Conservation (phyloP, 73 alveolate genomes). For the Diophrys sp. region DNA sequence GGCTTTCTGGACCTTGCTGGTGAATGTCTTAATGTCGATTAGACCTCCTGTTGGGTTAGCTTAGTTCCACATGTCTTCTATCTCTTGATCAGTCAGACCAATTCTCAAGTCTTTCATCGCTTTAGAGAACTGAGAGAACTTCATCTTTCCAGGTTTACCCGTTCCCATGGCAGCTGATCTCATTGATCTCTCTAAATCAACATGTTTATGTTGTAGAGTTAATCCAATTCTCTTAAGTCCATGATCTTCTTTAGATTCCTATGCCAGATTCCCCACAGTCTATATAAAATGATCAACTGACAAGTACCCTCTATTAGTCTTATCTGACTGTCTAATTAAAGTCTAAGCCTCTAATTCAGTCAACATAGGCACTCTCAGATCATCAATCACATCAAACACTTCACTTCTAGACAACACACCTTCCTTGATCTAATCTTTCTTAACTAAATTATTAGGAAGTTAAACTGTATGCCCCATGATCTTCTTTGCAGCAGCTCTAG, state of each 20-base stretch:
- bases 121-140: not conserved
- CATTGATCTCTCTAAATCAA: slow-evolving; percentile 14
- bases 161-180: not conserved
- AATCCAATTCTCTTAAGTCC: slow-evolving; percentile 12
- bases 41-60: not conserved
- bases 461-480: not conserved
- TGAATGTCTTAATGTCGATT: slow-evolving; percentile 13
- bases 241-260: slow-evolving; percentile 43
- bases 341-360: slow-evolving; percentile 3
- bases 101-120: slow-evolving; percentile 19
- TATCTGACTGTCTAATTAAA: slow-evolving; percentile 32
- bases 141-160: slow-evolving; percentile 9
- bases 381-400: not conserved
- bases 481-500: not conserved
- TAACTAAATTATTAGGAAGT: not conserved
- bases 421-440: not conserved
- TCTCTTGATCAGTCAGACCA: slow-evolving; percentile 12
- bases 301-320: slow-evolving; percentile 43
- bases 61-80: not conserved
- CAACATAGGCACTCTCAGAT: not conserved
- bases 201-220: slow-evolving; percentile 2
- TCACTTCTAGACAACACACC: not conserved
- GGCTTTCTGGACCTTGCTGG: slow-evolving; percentile 1
- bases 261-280: slow-evolving; percentile 34
- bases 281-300: slow-evolving; percentile 39